Conservation (phyloP, 169 alveolate genomes). For the Cryptosporidium meleagridis region DNA sequence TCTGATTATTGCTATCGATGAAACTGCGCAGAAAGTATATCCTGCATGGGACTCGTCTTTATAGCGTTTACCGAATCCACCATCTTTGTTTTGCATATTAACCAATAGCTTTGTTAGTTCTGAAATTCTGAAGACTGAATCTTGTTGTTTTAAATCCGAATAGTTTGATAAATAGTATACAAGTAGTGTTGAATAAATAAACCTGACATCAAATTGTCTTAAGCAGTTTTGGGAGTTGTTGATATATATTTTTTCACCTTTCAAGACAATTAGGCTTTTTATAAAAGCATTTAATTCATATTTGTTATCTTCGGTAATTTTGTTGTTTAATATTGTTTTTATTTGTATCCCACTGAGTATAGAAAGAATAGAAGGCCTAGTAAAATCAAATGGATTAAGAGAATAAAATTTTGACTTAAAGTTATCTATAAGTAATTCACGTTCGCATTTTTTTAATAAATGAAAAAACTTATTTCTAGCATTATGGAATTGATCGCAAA, state of each 20-base stretch:
- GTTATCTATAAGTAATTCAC: not conserved
- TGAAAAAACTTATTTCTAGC: not conserved
- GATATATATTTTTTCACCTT: not conserved
- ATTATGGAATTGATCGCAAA: not conserved
- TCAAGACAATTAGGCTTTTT: not conserved
- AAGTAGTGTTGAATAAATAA: slow-evolving; percentile 29
- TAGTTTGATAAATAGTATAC: slow-evolving; percentile 10
- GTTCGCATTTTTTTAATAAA: slow-evolving; percentile 29
- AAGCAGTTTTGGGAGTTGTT: not conserved
- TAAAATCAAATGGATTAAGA: slow-evolving; percentile 5
- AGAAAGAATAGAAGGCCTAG: slow-evolving; percentile 44
- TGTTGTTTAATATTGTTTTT: not conserved
- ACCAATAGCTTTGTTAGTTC: not conserved
- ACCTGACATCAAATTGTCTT: slow-evolving; percentile 18
- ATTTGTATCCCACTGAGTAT: slow-evolving; percentile 49
- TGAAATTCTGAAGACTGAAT: not conserved
- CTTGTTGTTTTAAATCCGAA: not conserved
- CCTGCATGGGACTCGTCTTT: slow-evolving; percentile 81
- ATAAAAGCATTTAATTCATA: slow-evolving; percentile 19
- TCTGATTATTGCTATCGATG: slow-evolving; percentile 73
- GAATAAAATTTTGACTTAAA: not conserved
- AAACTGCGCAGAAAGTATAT: slow-evolving; percentile 77
- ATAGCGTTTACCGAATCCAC: slow-evolving; percentile 79
- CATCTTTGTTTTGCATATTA: slow-evolving; percentile 69
- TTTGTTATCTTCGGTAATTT: not conserved